phyloP scores from a whole-genome alignment of 768 basidiomycete genomes.

The Brasilioporus rufonigricans region DNA sequence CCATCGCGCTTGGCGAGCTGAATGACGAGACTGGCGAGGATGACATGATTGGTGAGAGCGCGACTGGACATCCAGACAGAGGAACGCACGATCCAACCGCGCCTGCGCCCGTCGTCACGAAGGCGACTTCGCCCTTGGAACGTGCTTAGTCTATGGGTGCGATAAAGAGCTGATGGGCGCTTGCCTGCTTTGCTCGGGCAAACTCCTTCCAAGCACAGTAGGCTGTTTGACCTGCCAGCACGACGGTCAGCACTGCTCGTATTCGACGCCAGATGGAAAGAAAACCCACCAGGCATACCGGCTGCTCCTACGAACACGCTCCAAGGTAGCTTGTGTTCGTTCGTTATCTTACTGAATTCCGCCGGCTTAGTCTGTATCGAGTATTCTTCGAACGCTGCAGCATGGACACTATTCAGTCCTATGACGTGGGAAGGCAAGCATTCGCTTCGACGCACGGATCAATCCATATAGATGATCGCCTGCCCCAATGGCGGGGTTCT shows the following conservation, averaged over 20 bases:
- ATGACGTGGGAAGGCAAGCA: neutral
- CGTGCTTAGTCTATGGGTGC: neutral
- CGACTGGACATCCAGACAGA: neutral
- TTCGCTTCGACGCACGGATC: neutral
- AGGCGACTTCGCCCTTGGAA: slow-evolving; percentile 2
- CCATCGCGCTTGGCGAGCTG: slow-evolving; percentile 9
- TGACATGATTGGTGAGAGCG: neutral
- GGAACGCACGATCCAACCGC: slow-evolving; percentile 2
- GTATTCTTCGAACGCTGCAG: slow-evolving; percentile 3
- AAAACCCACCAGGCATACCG: slow-evolving; percentile 1
- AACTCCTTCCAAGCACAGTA: slow-evolving; percentile 8
- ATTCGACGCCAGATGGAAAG: neutral
- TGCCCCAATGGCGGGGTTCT: neutral
- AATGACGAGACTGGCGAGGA: neutral
- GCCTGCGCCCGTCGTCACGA: slow-evolving; percentile 3
- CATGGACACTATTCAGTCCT: neutral
- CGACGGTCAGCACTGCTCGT: neutral
- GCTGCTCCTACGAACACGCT: slow-evolving; percentile 3
- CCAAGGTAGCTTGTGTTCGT: neutral
- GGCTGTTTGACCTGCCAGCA: slow-evolving; percentile 1
- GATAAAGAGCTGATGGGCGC: neutral
- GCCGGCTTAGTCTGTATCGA: neutral
- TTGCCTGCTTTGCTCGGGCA: neutral
- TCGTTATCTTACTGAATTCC: neutral
- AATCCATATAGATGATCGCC: slow-evolving; percentile 6